Base-by-base conservation (phyloP, 1,284 basidiomycete genomes). In the Moesziomyces sp. region DNA sequence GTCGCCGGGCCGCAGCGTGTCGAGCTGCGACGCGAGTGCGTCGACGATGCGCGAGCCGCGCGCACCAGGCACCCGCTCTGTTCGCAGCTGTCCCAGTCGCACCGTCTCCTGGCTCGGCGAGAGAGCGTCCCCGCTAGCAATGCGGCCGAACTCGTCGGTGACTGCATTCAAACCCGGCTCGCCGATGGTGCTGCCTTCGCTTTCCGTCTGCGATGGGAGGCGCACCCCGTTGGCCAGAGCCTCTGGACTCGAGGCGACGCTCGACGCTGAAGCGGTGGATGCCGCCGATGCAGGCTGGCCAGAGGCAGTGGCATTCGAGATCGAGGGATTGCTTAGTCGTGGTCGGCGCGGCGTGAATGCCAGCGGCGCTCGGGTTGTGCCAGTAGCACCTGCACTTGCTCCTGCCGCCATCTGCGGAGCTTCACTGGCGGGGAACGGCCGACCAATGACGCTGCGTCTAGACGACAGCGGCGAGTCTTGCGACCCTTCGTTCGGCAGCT, bases 291-390 rank as follows among this genome's bases (percentile, higher is more conserved):
- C 46, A 2, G 71, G 65, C 28, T 67, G 59, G 21, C 54, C 66
- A 0, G 60, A 63, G 0, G 73, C 73, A 9, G 73, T 75, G 24
- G 73, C 73, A 33, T 70, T 75, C 33, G 75, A 75, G 14, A 75
- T 72, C 5, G 66, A 71, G 2, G 75, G 75, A 43, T 75, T 75
- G 71, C 71, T 74, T 18, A 77, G 56, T 46, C 65, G 54, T 2
- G 75, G 72, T 8, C 63, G 57, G 42, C 72, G 66, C 18, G 72
- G 75, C n/a, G 59, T 65, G 26, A 77, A 70, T 14, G 52, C 56
- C 5, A 45, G 59, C 26, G 66, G 38, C 10, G 59, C 49, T 35
- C 52, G 52, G 3, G 55, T 6, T 3, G 48, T 26, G 16, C 30
- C 45, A 33, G 48, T 16, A 26, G 24, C 58, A 5, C 50, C 11